These are phyloP conservation scores for Fusarium sp. DNA, from an alignment of 2,329 filamentous ascomycete genomes.

Conservation along the genomic window DNA sequence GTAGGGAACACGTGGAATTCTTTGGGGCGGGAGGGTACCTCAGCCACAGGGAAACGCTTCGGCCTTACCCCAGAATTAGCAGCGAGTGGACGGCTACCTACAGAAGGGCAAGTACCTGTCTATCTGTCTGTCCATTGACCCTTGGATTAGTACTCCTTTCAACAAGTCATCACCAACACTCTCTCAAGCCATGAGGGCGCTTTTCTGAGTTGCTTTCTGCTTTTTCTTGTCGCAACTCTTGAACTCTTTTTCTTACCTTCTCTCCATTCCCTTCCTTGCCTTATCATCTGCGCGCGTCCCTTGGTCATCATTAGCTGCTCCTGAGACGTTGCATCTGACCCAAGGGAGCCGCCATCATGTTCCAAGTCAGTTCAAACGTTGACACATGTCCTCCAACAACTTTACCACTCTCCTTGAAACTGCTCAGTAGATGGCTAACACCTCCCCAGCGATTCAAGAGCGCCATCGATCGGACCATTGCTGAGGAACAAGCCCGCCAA, in stretches of 20 bases:
- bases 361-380: slow-evolving; percentile 43
- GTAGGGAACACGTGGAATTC: slow-evolving; percentile 11
- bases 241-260: background rate
- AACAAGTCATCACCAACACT: slow-evolving; percentile 21
- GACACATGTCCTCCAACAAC: background rate
- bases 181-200: slow-evolving; percentile 24
- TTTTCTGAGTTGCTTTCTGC: slow-evolving; percentile 18
- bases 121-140: slow-evolving; percentile 24
- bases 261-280: background rate
- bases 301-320: slow-evolving; percentile 17
- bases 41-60: slow-evolving; percentile 16
- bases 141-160: slow-evolving; percentile 33
- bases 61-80: slow-evolving; percentile 28
- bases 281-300: slow-evolving; percentile 23
- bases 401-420: background rate
- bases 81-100: slow-evolving; percentile 1
- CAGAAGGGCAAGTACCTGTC: slow-evolving; percentile 6
- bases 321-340: slow-evolving; percentile 27
- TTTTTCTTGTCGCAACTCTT: background rate
- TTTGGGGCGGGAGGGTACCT: background rate
- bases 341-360: slow-evolving; percentile 43
- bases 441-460: slow-evolving; percentile 78
- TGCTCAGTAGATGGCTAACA: background rate
- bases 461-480: slow-evolving; percentile 86
- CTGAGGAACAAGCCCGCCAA: slow-evolving; percentile 89